phyloP scores from a whole-genome alignment of 2,329 filamentous ascomycete genomes.

The Fusarium begoniae region DNA sequence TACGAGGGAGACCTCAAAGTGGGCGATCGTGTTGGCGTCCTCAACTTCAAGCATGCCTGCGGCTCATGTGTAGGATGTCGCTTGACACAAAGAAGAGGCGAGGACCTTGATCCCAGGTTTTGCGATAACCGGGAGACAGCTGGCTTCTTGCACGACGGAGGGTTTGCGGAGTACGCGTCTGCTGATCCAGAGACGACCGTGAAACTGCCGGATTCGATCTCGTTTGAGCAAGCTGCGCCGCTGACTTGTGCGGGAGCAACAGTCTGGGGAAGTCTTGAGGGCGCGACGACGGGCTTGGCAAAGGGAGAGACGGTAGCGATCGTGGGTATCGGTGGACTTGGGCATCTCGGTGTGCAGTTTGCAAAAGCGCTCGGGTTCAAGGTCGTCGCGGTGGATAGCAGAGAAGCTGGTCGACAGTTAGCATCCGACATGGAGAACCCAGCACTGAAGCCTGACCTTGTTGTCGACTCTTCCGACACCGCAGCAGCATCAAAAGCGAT shows the following conservation, averaged over 20 bases:
- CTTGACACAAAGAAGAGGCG: neutral
- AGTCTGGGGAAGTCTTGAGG: conserved; percentile 6
- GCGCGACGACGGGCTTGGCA: neutral
- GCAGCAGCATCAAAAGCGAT: neutral
- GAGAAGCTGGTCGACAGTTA: conserved; percentile 7
- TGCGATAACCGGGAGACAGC: neutral
- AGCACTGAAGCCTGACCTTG: neutral
- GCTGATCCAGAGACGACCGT: neutral
- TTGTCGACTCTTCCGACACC: conserved; percentile 3
- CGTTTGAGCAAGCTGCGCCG: conserved; percentile 4
- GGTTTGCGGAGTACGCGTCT: conserved; percentile 1
- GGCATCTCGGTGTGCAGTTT: conserved; percentile 8
- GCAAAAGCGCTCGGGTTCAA: conserved; percentile 5
- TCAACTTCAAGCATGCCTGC: conserved; percentile 15
- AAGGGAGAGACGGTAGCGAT: neutral
- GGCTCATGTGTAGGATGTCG: conserved; percentile 1
- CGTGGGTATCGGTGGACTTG: neutral
- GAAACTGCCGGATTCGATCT: neutral
- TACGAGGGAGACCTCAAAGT: neutral
- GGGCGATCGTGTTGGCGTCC: neutral
- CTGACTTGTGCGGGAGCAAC: conserved; percentile 10
- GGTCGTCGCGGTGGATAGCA: conserved; percentile 3
- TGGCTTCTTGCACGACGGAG: conserved; percentile 10
- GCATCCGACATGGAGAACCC: neutral
- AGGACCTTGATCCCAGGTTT: conserved; percentile 4